Conservation (phyloP, 2,329 filamentous ascomycete species). For the Hypomyces perniciosus region DNA sequence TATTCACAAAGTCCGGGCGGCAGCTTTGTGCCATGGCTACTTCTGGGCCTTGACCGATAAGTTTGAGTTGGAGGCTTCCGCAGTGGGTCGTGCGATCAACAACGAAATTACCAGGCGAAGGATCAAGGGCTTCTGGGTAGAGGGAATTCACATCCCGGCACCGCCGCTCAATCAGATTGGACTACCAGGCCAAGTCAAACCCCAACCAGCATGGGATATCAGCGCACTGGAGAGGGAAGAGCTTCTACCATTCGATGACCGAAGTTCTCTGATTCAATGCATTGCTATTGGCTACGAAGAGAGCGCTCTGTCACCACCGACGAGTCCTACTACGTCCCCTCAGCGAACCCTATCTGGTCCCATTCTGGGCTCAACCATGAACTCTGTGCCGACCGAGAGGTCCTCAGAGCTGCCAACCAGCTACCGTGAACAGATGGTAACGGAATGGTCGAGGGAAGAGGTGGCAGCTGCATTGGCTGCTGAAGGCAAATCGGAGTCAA, state of each 20-base stretch:
- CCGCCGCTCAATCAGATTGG: constrained; percentile 56
- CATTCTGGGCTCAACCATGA: constrained; percentile 47
- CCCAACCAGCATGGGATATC: constrained; percentile 41
- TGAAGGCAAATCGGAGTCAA: constrained; percentile 63
- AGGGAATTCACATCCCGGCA: constrained; percentile 66
- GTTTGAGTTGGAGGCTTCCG: constrained; percentile 68
- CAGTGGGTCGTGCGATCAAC: constrained; percentile 63
- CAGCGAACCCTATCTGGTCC: constrained; percentile 58
- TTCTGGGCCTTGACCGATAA: constrained; percentile 73
- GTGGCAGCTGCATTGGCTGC: constrained; percentile 65
- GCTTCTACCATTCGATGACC: constrained; percentile 69
- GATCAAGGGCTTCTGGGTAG: constrained; percentile 71
- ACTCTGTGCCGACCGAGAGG: constrained; percentile 30
- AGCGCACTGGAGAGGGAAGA: constrained; percentile 56
- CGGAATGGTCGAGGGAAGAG: constrained; percentile 72
- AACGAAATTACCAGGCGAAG: constrained; percentile 71
- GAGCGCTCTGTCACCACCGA: constrained; percentile 55
- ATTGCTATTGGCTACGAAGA: constrained; percentile 67
- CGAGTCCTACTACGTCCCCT: constrained; percentile 66
- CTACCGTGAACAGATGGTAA: constrained; percentile 69
- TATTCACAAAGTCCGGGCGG: constrained; percentile 68
- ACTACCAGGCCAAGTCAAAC: constrained; percentile 40
- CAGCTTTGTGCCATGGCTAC: constrained; percentile 83
- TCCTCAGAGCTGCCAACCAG: constrained; percentile 56
- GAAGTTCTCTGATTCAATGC: constrained; percentile 63